Conservation (phyloP, 106 monocot species). For the Narthecium ossifragum region DNA sequence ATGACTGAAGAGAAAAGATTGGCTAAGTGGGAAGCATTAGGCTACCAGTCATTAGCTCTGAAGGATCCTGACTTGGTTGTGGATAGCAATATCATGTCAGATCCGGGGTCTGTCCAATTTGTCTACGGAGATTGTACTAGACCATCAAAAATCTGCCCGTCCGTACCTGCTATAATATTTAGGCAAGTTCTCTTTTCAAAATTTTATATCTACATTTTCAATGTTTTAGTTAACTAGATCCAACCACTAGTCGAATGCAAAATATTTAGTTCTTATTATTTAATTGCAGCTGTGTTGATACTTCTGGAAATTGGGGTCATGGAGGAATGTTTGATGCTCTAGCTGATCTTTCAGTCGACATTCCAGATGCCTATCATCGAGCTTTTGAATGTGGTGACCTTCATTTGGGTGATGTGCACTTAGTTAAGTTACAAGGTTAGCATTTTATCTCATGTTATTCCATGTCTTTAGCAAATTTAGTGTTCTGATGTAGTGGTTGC, state of each 20-base stretch:
- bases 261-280: no score
- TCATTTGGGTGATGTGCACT: conserved; percentile 81
- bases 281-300: conserved; percentile 75
- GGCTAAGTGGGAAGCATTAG: conserved; percentile 84
- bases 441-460: not conserved
- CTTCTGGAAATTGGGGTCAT: conserved; percentile 83
- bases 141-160: conserved; percentile 47
- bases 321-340: conserved; percentile 95
- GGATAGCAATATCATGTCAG: conserved; percentile 31
- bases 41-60: conserved; percentile 66
- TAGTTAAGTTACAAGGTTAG: conserved; percentile 65
- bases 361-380: conserved; percentile 60
- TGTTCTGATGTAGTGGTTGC: no score
- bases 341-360: conserved; percentile 47
- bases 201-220: not conserved
- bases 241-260: no score
- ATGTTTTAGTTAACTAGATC: no score
- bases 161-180: conserved; percentile 78
- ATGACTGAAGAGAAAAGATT: conserved; percentile 62
- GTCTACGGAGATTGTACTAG: conserved; percentile 96
- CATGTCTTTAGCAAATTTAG: no score
- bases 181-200: conserved; percentile 33
- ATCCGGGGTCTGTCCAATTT: conserved; percentile 72
- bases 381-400: conserved; percentile 85
- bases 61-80: conserved; percentile 38